phyloP scores from a whole-genome alignment of 2,329 filamentous ascomycete species.

The Phoma sp. region DNA sequence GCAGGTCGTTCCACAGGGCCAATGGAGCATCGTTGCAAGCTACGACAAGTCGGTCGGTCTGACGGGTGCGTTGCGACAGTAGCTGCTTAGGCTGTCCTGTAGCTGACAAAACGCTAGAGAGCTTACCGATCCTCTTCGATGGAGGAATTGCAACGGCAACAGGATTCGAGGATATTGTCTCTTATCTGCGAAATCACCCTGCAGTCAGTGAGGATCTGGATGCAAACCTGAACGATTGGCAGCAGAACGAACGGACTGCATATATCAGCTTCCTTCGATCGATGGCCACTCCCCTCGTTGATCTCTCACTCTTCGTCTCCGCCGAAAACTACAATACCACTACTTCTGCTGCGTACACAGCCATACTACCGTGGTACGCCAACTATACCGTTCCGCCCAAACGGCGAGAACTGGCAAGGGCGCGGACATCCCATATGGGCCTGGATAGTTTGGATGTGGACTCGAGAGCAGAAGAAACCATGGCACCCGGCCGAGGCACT shows the following conservation, averaged over 20 bases:
- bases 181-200: constrained; percentile 56
- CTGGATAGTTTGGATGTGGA: constrained; percentile 55
- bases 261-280: constrained; percentile 73
- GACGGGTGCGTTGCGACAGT: constrained; percentile 51
- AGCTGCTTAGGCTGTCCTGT: background rate
- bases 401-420: constrained; percentile 72
- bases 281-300: constrained; percentile 77
- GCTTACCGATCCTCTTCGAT: constrained; percentile 64
- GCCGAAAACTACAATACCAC: constrained; percentile 81
- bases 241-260: constrained; percentile 53
- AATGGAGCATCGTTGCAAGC: constrained; percentile 49
- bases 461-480: constrained; percentile 45
- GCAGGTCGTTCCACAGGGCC: constrained; percentile 62
- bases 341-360: constrained; percentile 81
- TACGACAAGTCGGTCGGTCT: constrained; percentile 73
- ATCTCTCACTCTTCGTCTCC: constrained; percentile 88
- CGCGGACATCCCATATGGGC: constrained; percentile 64
- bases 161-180: constrained; percentile 67
- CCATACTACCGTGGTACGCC: constrained; percentile 81
- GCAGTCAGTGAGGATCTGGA: constrained; percentile 38
- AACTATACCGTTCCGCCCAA: constrained; percentile 84
- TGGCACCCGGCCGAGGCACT: constrained; percentile 37
- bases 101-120: constrained; percentile 49
- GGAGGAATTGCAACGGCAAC: constrained; percentile 60
- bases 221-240: constrained; percentile 34